Percentiles rank a stretch among this genome's conserved stretches.
Evolutionary conservation across 75 land plant species (phyloP).

Genomic region (Chamaecyparis obtusa): DNA sequence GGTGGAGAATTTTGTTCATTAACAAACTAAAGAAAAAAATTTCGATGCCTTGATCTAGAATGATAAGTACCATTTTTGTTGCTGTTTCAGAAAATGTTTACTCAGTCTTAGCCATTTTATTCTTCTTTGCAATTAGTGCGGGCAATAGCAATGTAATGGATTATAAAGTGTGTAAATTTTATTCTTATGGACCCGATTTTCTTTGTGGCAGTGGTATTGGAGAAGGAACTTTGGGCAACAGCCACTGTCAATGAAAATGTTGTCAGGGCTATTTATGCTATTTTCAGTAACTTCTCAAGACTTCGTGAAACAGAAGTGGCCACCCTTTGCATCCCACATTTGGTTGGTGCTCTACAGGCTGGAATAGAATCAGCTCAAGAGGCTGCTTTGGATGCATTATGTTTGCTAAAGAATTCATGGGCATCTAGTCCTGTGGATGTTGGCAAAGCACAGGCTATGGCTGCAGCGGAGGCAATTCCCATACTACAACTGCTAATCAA

Average conservation of each 20-base stretch:
- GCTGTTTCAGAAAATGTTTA: background rate
- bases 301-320: constrained; percentile 27
- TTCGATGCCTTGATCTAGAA: background rate
- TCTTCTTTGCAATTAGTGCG: background rate
- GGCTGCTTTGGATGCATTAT: constrained; percentile 26
- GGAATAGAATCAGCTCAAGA: constrained; percentile 27
- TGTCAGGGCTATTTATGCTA: constrained; percentile 18
- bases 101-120: background rate
- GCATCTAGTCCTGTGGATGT: constrained; percentile 21
- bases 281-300: constrained; percentile 23
- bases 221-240: constrained; percentile 14
- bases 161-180: background rate
- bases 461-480: constrained; percentile 34
- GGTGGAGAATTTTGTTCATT: background rate
- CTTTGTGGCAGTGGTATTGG: constrained; percentile 21
- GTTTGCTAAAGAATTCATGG: constrained; percentile 19
- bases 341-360: constrained; percentile 25
- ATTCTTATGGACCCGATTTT: background rate
- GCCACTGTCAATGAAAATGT: constrained; percentile 19
- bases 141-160: background rate
- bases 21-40: background rate
- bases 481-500: constrained; percentile 22
- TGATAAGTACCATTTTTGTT: background rate
- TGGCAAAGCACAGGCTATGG: constrained; percentile 22
- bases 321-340: constrained; percentile 24